These are phyloP conservation scores for Amanita rubescens DNA, from an alignment of 768 basidiomycete species.

Conservation along the genomic window DNA sequence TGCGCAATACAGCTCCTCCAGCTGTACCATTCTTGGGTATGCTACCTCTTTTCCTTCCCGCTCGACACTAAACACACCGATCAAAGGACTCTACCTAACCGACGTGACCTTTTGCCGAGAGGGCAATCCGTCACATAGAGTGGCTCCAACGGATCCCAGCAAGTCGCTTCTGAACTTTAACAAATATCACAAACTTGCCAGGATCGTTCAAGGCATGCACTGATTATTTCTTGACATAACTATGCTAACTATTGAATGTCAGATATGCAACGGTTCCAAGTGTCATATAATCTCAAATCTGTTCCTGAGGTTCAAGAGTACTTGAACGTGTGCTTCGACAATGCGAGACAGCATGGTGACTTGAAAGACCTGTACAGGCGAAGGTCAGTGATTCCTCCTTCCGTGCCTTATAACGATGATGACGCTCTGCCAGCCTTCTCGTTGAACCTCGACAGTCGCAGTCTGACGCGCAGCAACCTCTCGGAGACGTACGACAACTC, in stretches of 20 bases:
- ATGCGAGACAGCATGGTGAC: conserved; percentile 70
- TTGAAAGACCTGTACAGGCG: conserved; percentile 80
- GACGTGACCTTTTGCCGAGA: conserved; percentile 95
- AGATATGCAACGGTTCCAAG: conserved; percentile 94
- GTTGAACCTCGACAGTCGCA: conserved; percentile 73
- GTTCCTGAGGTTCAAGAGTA: conserved; percentile 87
- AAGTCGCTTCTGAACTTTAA: conserved; percentile 92
- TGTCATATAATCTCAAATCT: conserved; percentile 77
- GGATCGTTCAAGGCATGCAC: conserved; percentile 68
- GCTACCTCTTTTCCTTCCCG: conserved; percentile 9
- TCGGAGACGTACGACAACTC: conserved; percentile 67
- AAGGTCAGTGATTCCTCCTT: conserved; percentile 44
- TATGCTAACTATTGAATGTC: conserved; percentile 6
- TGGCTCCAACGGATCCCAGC: conserved; percentile 65
- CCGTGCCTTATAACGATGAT: neutral
- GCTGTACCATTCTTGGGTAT: conserved; percentile 92
- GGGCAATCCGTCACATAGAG: conserved; percentile 82
- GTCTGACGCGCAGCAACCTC: conserved; percentile 57
- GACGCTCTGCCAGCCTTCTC: conserved; percentile 45
- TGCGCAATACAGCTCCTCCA: conserved; percentile 85
- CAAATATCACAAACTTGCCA: conserved; percentile 87
- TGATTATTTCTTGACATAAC: neutral
- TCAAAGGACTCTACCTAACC: conserved; percentile 73
- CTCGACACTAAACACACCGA: neutral
- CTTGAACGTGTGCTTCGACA: conserved; percentile 66